Percentiles rank a stretch among this genome's conserved stretches.
Evolutionary conservation across 1,284 basidiomycete genomes (phyloP).

Genomic region (Pyrrhoderma noxium): DNA sequence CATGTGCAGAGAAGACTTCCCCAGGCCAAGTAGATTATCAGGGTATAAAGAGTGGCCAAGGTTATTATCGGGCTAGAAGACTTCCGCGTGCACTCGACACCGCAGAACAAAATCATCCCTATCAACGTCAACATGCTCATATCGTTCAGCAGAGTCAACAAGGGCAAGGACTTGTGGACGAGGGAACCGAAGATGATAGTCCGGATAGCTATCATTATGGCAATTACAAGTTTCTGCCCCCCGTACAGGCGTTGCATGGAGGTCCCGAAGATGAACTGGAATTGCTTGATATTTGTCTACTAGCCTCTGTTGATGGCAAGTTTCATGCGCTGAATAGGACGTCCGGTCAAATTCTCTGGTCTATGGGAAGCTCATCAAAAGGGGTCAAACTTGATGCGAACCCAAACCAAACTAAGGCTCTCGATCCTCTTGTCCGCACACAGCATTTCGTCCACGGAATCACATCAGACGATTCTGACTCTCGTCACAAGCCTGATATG

Average conservation of each 20-base stretch:
- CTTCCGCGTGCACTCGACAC: too few species aligned
- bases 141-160: too few species aligned
- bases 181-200: neutral
- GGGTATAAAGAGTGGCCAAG: too few species aligned
- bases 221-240: constrained; percentile 18
- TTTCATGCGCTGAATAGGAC: constrained; percentile 82
- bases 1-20: too few species aligned
- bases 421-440: constrained; percentile 67
- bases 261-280: constrained; percentile 38
- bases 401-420: constrained; percentile 35
- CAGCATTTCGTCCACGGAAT: constrained; percentile 33
- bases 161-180: too few species aligned
- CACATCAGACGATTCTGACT: constrained; percentile 34
- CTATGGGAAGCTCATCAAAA: constrained; percentile 40
- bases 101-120: too few species aligned
- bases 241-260: constrained; percentile 12
- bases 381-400: constrained; percentile 32
- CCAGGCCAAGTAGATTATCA: too few species aligned
- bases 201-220: constrained; percentile 13
- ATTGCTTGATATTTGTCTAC: constrained; percentile 70
- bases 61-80: too few species aligned
- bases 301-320: constrained; percentile 86
- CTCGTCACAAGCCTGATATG: constrained; percentile 42
- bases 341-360: constrained; percentile 73
- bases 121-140: too few species aligned